Evolutionary conservation across 164 flowering plant genomes (phyloP).

Genomic region (Dillenia suffruticosa): DNA sequence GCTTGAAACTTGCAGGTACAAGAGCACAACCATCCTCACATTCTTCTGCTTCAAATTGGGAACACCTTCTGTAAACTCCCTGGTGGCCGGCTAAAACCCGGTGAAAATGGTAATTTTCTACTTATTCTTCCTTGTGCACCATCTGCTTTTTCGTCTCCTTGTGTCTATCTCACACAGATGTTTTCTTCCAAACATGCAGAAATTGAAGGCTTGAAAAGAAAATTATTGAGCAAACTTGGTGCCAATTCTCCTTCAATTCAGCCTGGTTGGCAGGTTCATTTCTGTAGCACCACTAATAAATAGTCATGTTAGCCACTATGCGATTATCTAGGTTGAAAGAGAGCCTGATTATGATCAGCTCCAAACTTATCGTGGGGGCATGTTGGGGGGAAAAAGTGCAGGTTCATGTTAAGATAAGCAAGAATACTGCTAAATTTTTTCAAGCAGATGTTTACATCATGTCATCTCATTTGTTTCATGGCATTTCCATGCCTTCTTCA

Average conservation of each 20-base stretch:
- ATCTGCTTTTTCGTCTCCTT: background rate
- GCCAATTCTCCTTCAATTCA: slow-evolving; percentile 79
- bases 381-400: no score
- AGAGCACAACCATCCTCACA: slow-evolving; percentile 99
- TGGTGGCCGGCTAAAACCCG: slow-evolving; percentile 98
- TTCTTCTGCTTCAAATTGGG: slow-evolving; percentile 94
- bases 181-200: slow-evolving; percentile 36
- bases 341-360: no score
- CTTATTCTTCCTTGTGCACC: no score
- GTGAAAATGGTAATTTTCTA: slow-evolving; percentile 75
- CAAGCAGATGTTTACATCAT: no score
- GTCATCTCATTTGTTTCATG: no score
- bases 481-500: no score
- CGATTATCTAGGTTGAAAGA: no score
- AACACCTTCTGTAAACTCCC: slow-evolving; percentile 98
- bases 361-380: no score
- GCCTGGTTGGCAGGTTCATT: slow-evolving; percentile 91
- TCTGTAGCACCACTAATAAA: no score
- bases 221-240: slow-evolving; percentile 95
- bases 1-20: slow-evolving; percentile 58
- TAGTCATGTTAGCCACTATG: no score
- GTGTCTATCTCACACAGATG: background rate
- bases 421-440: no score
- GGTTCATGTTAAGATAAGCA: no score
- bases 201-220: slow-evolving; percentile 93